Evolutionary conservation across 345 rosid genomes (phyloP), one percentile per base, ranked within the genome.

Genomic region (Kandelia obovata): DNA sequence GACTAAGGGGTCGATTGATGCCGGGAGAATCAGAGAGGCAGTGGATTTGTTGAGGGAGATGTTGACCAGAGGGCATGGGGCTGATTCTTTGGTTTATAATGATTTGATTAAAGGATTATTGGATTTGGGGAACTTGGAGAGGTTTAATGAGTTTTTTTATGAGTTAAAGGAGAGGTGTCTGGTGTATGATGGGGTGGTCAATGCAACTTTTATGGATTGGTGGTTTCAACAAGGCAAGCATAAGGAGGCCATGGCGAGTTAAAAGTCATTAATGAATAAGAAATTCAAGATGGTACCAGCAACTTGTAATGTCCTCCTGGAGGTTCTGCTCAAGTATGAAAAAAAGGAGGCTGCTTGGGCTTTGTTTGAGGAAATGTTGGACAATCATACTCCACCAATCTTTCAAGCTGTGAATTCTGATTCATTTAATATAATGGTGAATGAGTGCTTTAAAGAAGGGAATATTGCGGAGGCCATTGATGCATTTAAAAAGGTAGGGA

Each of bases 1-100:
- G 77, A 89, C 98, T 0, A 92, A 92, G 73, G 99, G 99, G 27
- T 80, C 92, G 77, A 81, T 92, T 66, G 94, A 89, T 69, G 80
- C 81, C 0, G 96, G 90, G 46, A 80, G 98, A 75, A 87, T 90
- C 0, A 83, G 70, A 34, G 97, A 95, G 35, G 98, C 98, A 0
- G 81, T 91, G 68, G 94, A 89, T 72, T 72, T 95, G 58, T 75
- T 95, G 71, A 86, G 91, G 62, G 97, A 90, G 77, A 95, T 92
- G 97, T 75, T 95, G 84, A 82, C 75, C 61, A 92, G 81, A 79
- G 98, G 98, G 47, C 92, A 86, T n/a, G 99, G 98, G 19, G 97
- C 99, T 0, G 99, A 92, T 80, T 92, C 99, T 0, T 60, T 86
- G 73, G 98, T 92, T 15, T 95, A 85, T 72, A 92, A 86, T 43